Evolutionary conservation across 306 rosid species (phyloP).

Genomic region (Malus sieversii): DNA sequence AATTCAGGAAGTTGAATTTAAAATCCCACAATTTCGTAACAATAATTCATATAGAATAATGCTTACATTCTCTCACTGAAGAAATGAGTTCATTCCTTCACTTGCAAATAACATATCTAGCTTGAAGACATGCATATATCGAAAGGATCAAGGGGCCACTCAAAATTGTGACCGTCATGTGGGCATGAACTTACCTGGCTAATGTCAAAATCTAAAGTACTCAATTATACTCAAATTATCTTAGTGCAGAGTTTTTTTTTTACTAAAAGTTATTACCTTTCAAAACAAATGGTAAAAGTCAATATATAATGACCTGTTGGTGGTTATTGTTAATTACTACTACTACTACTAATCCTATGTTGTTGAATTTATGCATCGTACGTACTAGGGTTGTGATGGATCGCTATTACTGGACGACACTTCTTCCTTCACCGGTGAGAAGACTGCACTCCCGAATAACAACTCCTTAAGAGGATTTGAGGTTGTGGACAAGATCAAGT

Average conservation of each 20-base stretch:
- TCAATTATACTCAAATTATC: not conserved
- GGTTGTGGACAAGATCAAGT: slow-evolving; percentile 52
- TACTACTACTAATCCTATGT: not conserved
- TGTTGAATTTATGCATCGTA: not conserved
- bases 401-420: slow-evolving; percentile 71
- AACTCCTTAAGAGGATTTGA: slow-evolving; percentile 54
- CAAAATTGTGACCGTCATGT: not conserved
- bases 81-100: too few species aligned
- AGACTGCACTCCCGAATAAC: slow-evolving; percentile 55
- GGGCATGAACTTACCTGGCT: not conserved
- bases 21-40: too few species aligned
- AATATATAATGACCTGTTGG: not conserved
- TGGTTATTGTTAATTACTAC: not conserved
- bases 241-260: too few species aligned
- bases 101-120: not conserved
- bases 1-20: too few species aligned
- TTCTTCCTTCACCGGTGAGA: slow-evolving; percentile 47
- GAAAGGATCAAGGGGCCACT: not conserved
- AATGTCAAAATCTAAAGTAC: too few species aligned
- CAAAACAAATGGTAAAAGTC: not conserved
- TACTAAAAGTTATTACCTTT: not conserved
- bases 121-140: not conserved
- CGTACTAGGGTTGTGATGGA: slow-evolving; percentile 73
- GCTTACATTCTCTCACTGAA: too few species aligned
- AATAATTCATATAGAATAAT: too few species aligned